phyloP scores from a whole-genome alignment of 345 rosid genomes.

The Kandelia obovata region DNA sequence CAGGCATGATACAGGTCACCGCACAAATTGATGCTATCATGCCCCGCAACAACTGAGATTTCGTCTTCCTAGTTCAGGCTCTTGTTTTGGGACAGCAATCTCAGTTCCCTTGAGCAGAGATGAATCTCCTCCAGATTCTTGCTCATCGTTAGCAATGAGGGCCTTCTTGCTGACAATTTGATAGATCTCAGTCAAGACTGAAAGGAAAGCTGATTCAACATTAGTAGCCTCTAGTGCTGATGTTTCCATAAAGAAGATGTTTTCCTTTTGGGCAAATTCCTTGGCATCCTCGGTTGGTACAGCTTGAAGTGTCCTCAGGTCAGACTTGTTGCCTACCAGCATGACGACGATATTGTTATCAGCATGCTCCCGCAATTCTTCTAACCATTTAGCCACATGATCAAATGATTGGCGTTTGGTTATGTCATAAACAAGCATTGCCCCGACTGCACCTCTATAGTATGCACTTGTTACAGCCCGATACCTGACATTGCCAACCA shows the following conservation, averaged over 20 bases:
- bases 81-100: slow-evolving; percentile 38
- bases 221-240: slow-evolving; percentile 61
- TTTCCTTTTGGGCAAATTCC: slow-evolving; percentile 55
- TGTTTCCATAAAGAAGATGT: slow-evolving; percentile 60
- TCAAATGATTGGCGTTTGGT: slow-evolving; percentile 53
- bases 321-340: slow-evolving; percentile 62
- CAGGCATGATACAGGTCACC: background rate
- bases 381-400: slow-evolving; percentile 56
- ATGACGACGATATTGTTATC: slow-evolving; percentile 55
- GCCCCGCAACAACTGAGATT: slow-evolving; percentile 34
- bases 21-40: slow-evolving; percentile 20
- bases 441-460: slow-evolving; percentile 70
- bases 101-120: slow-evolving; percentile 51
- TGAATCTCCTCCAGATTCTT: slow-evolving; percentile 41
- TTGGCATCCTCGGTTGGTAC: slow-evolving; percentile 56
- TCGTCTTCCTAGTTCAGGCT: slow-evolving; percentile 27
- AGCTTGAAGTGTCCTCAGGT: slow-evolving; percentile 51
- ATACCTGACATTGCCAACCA: slow-evolving; percentile 36
- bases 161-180: slow-evolving; percentile 48
- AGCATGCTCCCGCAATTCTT: slow-evolving; percentile 56
- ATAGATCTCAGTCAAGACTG: slow-evolving; percentile 54
- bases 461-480: slow-evolving; percentile 69
- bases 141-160: slow-evolving; percentile 48
- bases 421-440: slow-evolving; percentile 63
- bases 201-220: slow-evolving; percentile 53